Evolutionary conservation across 768 basidiomycete species (phyloP), one percentile per base, ranked within the genome.

Genomic region (Tephrocybe rancida): DNA sequence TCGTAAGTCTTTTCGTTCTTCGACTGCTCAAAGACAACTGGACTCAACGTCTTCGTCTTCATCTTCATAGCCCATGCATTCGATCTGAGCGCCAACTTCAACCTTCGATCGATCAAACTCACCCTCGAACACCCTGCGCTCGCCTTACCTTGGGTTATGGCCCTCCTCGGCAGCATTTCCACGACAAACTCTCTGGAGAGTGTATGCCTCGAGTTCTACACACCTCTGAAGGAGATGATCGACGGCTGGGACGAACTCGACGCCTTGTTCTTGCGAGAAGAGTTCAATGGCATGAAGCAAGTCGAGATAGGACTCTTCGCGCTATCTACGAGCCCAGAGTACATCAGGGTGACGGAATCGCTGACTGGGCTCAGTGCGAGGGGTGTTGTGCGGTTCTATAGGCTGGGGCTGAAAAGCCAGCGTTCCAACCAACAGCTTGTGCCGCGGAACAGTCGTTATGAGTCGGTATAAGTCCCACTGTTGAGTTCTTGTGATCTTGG

Each of bases 221-320:
- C 68, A 5, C 73, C 74, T 46, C 68, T 72, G 11, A 72, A 72
- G 58, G 69, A 66, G 45, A 62, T 75, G 27, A 48, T 57, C 9
- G 67, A 65, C 1, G 60, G 59, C 9, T 78, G 75, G 74, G 50
- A 57, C 0, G 62, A 52, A 9, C 68, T 78, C 2, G 72, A 75
- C 44, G 49, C 70, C 5, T 64, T 76, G 5, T 65, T 78, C 46
- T 54, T 67, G 19, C 62, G 63, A 19, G 64, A 67, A 8, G 66
- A 64, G 48, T 59, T 74, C 21, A 56, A 59, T 13, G 53, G 59
- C 4, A 57, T 76, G 13, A 59, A 61, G 6, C 66, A 70, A n/a
- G 66, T 78, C 14, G 75, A 75, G 19, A 66, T 78, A 22, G 76
- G 76, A 3, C 60, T 78, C 14, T 78, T 76, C 50, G 72, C 76